phyloP scores from a whole-genome alignment of 441 rosid genomes.

The Aleurites moluccanus region DNA sequence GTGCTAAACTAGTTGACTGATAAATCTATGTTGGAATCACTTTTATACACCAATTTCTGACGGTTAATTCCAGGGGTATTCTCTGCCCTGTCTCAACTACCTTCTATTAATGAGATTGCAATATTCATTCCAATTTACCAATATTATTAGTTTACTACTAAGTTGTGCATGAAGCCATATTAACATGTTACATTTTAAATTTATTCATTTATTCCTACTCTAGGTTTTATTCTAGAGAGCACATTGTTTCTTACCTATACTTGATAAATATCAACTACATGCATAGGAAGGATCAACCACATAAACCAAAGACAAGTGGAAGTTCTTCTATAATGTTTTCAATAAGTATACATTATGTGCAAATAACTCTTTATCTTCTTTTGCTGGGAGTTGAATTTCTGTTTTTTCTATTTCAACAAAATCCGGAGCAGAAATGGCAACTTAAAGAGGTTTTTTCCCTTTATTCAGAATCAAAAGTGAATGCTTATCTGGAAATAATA shows the following conservation, averaged over 20 bases:
- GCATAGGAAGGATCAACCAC: not conserved
- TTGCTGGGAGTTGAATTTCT: slow-evolving; percentile 48
- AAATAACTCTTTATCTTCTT: slow-evolving; percentile 52
- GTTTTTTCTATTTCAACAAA: slow-evolving; percentile 46
- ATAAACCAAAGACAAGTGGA: not conserved
- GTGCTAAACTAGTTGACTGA: not conserved
- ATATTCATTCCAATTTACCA: not conserved
- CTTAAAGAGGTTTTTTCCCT: slow-evolving; percentile 44
- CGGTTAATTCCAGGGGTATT: not conserved
- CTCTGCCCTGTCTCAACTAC: not conserved
- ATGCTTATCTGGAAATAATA: slow-evolving; percentile 49
- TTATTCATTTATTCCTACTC: not conserved
- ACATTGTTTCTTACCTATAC: not conserved
- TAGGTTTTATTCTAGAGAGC: not conserved
- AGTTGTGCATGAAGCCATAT: not conserved
- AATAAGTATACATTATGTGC: not conserved
- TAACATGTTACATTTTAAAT: not conserved
- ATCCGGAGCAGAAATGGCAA: slow-evolving; percentile 57
- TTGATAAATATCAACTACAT: not conserved
- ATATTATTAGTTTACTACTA: too few relatives aligned
- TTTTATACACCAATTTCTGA: not conserved
- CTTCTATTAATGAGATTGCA: not conserved
- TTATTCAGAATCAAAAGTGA: slow-evolving; percentile 71
- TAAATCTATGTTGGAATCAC: not conserved
- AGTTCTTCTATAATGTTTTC: not conserved